Percentiles rank a stretch among this genome's conserved stretches.
Conservation (phyloP, 768 basidiomycete species). For the Amanita molliuscula region DNA sequence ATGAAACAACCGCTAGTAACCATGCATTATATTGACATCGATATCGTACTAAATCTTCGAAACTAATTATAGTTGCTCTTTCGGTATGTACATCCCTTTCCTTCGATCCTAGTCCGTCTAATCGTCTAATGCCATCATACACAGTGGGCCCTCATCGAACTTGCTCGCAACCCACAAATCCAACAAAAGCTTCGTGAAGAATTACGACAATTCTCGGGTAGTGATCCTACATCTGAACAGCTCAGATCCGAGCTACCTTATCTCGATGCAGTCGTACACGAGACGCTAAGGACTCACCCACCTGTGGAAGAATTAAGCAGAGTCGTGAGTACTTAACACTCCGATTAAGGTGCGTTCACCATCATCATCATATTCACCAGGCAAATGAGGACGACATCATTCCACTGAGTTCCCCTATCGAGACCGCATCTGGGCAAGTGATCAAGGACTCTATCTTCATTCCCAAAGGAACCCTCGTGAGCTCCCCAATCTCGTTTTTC, state of each 20-base stretch:
- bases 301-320: constrained; percentile 19
- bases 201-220: constrained; percentile 6
- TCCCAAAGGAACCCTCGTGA: constrained; percentile 27
- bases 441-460: constrained; percentile 21
- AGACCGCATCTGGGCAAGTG: constrained; percentile 14
- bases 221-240: constrained; percentile 30
- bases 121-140: background rate
- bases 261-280: constrained; percentile 30
- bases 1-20: constrained; percentile 12
- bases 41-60: background rate
- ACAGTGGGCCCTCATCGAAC: constrained; percentile 16
- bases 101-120: background rate
- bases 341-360: background rate
- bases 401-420: constrained; percentile 23
- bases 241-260: constrained; percentile 33
- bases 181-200: constrained; percentile 13
- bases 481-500: constrained; percentile 26
- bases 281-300: constrained; percentile 27
- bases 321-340: constrained; percentile 13
- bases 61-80: background rate
- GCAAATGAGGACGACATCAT: constrained; percentile 27
- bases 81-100: background rate
- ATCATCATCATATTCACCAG: constrained; percentile 11
- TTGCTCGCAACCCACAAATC: constrained; percentile 11
- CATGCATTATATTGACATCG: background rate